phyloP scores from a whole-genome alignment of 495 filamentous ascomycete genomes.

The Glarea lozoyensis region DNA sequence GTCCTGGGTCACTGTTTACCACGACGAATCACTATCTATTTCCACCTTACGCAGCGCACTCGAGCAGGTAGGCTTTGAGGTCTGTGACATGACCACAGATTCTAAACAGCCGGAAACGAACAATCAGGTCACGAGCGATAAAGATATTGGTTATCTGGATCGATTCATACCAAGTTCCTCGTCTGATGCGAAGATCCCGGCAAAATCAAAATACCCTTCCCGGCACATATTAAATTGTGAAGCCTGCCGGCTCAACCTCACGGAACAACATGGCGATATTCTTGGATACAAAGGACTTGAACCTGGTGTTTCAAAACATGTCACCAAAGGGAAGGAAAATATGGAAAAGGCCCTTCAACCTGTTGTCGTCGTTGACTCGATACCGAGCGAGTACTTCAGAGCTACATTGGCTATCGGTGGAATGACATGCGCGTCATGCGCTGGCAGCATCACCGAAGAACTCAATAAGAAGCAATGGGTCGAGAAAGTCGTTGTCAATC shows the following conservation, averaged over 20 bases:
- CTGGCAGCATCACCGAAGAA: conserved; percentile 52
- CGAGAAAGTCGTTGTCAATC: conserved; percentile 53
- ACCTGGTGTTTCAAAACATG: not conserved
- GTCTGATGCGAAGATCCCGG: not conserved
- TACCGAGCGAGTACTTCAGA: conserved; percentile 25
- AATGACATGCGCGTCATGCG: conserved; percentile 80
- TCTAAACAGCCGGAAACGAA: not conserved
- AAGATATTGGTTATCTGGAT: conserved; percentile 13
- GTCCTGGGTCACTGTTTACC: conserved; percentile 36
- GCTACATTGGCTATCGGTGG: conserved; percentile 65
- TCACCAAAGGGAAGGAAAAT: not conserved
- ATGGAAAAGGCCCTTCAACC: not conserved
- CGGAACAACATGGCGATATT: conserved; percentile 3
- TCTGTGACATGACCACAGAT: conserved; percentile 8
- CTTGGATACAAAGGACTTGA: not conserved
- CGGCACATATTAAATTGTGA: conserved; percentile 15
- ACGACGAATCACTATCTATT: conserved; percentile 9
- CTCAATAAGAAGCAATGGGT: conserved; percentile 57
- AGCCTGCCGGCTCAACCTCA: conserved; percentile 10
- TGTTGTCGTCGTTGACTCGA: conserved; percentile 12
- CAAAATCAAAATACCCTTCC: conserved; percentile 3
- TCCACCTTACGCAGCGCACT: conserved; percentile 23
- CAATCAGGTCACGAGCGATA: not conserved
- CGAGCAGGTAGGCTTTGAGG: conserved; percentile 24
- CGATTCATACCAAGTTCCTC: conserved; percentile 9